Evolutionary conservation across 768 basidiomycete species (phyloP), one percentile per base, ranked within the genome.

Genomic region (Candolleomyces aberdarensis): DNA sequence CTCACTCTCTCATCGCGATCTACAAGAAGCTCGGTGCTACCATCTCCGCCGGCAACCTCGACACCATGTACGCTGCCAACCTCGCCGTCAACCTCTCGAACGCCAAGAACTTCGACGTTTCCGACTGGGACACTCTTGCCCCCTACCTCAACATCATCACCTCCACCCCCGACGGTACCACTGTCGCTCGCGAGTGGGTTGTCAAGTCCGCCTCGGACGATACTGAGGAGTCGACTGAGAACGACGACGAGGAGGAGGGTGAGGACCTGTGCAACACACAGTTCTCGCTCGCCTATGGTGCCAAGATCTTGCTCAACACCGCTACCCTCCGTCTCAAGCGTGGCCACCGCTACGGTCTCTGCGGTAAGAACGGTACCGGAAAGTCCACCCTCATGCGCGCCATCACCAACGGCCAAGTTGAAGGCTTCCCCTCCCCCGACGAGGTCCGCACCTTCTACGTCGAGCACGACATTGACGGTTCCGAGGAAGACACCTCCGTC

Each of bases 201-300:
- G 92, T 97, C 70, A 89, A 88, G 72, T 95, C 91, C 32, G 94
- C 95, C 39, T 83, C 86, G 60, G 88, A 92, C 63, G 89, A 83
- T 59, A 80, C 78, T 41, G 91, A 86, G 3, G 89, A 89, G 1
- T 84, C 75, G 0, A 85, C 84, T 17, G 88, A 80, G 55, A 75
- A 73, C 49, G 94, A 94, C 15, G 96, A 98, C 67, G 96, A 96
- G 72, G 96, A 98, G 76, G 94, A 96, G 77, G 96, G 96, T 68
- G 97, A 99, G 79, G 96, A 97, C 71, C 85, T 99, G 68, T 96
- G 95, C 84, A 95, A 97, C 83, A 96, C 94, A 83, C 94, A 96
- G 74, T 98, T 98, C 86, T 97, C 96, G 58, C 85, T 98, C 57
- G 96, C 96, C 56, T 98, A 98, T 74, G 96, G 96, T 89, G 96